Conservation (phyloP, 2,329 filamentous ascomycete genomes). For the Colletotrichum zoysiae region DNA sequence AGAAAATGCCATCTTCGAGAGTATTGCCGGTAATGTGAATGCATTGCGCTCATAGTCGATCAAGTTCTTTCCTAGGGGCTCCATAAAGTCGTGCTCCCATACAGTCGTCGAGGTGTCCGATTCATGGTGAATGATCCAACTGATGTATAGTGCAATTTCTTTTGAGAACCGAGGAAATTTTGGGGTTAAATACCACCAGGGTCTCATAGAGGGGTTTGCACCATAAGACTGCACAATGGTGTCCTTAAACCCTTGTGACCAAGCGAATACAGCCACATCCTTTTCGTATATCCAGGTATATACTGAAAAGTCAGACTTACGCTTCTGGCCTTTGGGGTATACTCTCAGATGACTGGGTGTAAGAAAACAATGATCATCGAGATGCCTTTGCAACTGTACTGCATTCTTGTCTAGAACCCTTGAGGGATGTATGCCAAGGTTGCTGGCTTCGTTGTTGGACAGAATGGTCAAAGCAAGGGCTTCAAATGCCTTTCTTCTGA, state of each 20-base stretch:
- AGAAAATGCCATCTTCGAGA: neutral
- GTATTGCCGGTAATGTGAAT: neutral
- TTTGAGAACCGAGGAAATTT: too few species aligned
- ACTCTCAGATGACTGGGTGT: neutral
- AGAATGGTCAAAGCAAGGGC: neutral
- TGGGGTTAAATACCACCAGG: accelerated
- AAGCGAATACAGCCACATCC: neutral
- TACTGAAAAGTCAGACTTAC: too few species aligned
- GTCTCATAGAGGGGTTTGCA: neutral
- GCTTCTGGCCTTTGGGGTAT: too few species aligned
- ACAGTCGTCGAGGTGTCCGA: too few species aligned
- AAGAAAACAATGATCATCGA: neutral
- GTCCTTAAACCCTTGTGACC: neutral
- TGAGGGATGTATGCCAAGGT: neutral
- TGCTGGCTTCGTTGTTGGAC: neutral
- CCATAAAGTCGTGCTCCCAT: neutral
- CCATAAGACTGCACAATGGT: accelerated
- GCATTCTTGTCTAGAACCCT: neutral
- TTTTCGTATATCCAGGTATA: neutral
- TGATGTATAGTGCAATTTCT: neutral
- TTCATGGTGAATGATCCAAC: neutral
- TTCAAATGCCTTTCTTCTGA: neutral
- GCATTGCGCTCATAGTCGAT: accelerated
- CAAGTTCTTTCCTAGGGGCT: neutral
- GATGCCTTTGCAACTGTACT: neutral